A percentile compares a stretch with the other conserved stretches of the same genome.
Conservation (phyloP, 345 rosid genomes). For the Euphorbia tirucalli region DNA sequence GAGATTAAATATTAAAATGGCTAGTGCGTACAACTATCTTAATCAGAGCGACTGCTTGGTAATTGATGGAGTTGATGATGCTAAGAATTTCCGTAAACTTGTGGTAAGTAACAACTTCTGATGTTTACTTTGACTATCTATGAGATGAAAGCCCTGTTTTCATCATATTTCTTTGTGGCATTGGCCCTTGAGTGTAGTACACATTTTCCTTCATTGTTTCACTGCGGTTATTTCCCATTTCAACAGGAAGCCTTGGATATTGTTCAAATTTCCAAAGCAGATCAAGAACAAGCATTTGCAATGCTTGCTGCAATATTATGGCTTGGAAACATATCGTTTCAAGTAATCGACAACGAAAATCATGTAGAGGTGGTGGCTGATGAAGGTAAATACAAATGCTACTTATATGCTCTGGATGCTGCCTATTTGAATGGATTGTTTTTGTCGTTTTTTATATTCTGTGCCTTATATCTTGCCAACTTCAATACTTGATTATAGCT, state of each 20-base stretch:
- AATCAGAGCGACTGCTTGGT: constrained; percentile 80
- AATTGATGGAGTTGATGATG: constrained; percentile 74
- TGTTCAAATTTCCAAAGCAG: constrained; percentile 64
- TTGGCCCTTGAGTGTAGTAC: not conserved
- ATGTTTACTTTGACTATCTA: constrained; percentile 5
- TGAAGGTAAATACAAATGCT: constrained; percentile 56
- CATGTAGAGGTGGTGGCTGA: constrained; percentile 74
- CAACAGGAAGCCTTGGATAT: constrained; percentile 73
- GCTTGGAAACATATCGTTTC: constrained; percentile 85
- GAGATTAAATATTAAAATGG: constrained; percentile 67
- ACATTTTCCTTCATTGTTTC: constrained; percentile 11
- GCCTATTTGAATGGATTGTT: not conserved
- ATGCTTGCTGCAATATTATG: constrained; percentile 87
- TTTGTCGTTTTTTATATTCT: not conserved
- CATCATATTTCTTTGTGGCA: not conserved
- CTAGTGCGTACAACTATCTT: constrained; percentile 78
- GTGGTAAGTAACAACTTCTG: constrained; percentile 48
- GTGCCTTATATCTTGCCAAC: constrained; percentile 1
- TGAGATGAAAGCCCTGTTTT: constrained; percentile 11
- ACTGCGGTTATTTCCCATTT: too few species aligned
- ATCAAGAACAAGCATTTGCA: constrained; percentile 71
- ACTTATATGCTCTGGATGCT: constrained; percentile 10
- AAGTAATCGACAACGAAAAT: constrained; percentile 67
- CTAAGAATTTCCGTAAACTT: constrained; percentile 59
- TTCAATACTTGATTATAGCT: not conserved